Conservation (phyloP, 176 grass and related monocot species). For the Paspalum notatum region DNA sequence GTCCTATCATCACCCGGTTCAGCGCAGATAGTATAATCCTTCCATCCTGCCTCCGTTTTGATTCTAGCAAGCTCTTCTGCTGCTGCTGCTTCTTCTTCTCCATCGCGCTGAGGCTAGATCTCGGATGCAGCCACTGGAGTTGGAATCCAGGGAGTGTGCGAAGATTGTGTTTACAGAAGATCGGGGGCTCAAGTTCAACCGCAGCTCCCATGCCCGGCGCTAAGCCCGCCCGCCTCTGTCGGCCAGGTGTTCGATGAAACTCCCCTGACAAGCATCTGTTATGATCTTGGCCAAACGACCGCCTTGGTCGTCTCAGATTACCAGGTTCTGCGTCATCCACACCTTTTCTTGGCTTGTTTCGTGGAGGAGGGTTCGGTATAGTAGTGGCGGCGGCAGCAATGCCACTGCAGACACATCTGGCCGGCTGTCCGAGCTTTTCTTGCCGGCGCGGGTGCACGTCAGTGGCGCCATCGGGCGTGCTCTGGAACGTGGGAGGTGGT, state of each 20-base stretch:
- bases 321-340: slow-evolving; percentile 22
- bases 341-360: slow-evolving; percentile 35
- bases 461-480: slow-evolving; percentile 33
- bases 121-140: neutral
- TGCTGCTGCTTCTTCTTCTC: neutral
- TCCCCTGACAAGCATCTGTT: slow-evolving; percentile 51
- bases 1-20: no score
- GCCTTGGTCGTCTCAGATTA: slow-evolving; percentile 40
- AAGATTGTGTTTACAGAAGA: neutral
- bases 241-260: slow-evolving; percentile 50
- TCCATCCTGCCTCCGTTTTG: neutral
- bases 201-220: neutral
- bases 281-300: slow-evolving; percentile 67
- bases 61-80: neutral
- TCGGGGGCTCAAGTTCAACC: neutral
- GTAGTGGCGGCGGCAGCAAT: neutral
- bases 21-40: no score
- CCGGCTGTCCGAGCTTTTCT: slow-evolving; percentile 40
- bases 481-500: slow-evolving; percentile 43
- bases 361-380: slow-evolving; percentile 1
- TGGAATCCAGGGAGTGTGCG: neutral
- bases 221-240: neutral
- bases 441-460: slow-evolving; percentile 9
- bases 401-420: neutral
- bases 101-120: neutral